phyloP scores from a whole-genome alignment of 2,329 filamentous ascomycete species.

The Orbilia ellipsospora region DNA sequence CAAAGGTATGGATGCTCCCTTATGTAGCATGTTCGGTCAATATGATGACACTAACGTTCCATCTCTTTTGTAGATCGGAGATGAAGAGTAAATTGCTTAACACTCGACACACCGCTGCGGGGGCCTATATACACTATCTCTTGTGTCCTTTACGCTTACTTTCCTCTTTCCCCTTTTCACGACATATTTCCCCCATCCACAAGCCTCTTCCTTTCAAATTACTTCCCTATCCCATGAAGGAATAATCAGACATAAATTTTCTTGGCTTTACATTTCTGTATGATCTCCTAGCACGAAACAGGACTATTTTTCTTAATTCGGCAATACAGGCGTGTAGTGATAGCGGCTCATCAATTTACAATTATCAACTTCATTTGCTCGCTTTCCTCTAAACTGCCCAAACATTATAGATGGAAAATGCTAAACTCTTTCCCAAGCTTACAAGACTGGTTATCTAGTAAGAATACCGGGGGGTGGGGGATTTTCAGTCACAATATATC shows the following conservation, averaged over 20 bases:
- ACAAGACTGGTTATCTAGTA: constrained; percentile 15
- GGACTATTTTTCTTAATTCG: constrained; percentile 5
- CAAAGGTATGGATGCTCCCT: constrained; percentile 75
- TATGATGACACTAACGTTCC: constrained; percentile 4
- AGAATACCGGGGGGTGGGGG: too few species aligned
- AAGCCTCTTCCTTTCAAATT: background rate
- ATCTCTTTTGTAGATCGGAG: constrained; percentile 72
- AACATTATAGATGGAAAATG: too few species aligned
- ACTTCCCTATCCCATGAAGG: background rate
- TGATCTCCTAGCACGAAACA: constrained; percentile 6
- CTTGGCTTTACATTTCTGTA: constrained; percentile 7
- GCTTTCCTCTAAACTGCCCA: background rate
- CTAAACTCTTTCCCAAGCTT: constrained; percentile 6
- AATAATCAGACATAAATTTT: constrained; percentile 10
- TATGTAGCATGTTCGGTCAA: background rate
- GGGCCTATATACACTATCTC: background rate
- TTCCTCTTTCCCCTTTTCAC: background rate
- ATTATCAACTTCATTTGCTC: background rate
- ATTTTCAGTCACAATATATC: too few species aligned
- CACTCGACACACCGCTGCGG: background rate
- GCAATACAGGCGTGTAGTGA: constrained; percentile 33
- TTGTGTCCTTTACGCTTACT: background rate
- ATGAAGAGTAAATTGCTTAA: constrained; percentile 68
- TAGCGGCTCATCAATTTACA: constrained; percentile 25
- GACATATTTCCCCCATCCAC: too few species aligned